Percentiles rank a stretch among this genome's conserved stretches.
Evolutionary conservation across 768 basidiomycete species (phyloP).

Genomic region (Boletus coccyginus): DNA sequence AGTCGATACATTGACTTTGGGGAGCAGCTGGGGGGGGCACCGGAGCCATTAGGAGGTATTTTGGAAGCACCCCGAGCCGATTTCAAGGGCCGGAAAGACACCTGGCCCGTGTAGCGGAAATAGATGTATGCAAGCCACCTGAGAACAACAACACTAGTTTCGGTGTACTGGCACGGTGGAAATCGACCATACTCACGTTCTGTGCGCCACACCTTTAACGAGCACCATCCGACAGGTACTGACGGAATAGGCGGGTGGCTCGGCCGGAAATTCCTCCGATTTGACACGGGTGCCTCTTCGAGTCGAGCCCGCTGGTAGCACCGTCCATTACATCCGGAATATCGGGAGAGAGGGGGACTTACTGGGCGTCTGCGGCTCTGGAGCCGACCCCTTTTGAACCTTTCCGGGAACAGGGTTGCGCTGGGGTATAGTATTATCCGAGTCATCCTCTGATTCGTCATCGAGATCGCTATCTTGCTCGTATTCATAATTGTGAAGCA

Average conservation of each 20-base stretch:
- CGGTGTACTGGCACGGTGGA: background rate
- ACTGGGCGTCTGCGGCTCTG: constrained; percentile 8
- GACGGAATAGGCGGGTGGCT: constrained; percentile 23
- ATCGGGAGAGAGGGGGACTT: background rate
- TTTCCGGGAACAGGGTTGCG: background rate
- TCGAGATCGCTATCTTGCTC: constrained; percentile 32
- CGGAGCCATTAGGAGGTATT: background rate
- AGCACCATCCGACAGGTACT: constrained; percentile 25
- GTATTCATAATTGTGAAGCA: constrained; percentile 28
- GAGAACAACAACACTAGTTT: background rate
- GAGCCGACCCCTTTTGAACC: background rate
- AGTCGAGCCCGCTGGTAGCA: background rate
- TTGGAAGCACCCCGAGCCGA: constrained; percentile 7
- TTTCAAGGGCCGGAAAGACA: constrained; percentile 24
- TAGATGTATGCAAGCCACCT: constrained; percentile 30
- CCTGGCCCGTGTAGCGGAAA: constrained; percentile 31
- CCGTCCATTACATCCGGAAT: background rate
- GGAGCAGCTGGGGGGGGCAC: constrained; percentile 21
- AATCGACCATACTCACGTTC: constrained; percentile 19
- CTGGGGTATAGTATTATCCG: background rate
- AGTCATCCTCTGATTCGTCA: constrained; percentile 13
- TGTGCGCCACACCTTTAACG: constrained; percentile 28
- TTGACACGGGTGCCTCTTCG: background rate
- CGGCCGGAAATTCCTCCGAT: background rate
- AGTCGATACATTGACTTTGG: constrained; percentile 41